Evolutionary conservation across 2,329 filamentous ascomycete genomes (phyloP).

Genomic region (Nothophaeocryptopus gaeumannii): DNA sequence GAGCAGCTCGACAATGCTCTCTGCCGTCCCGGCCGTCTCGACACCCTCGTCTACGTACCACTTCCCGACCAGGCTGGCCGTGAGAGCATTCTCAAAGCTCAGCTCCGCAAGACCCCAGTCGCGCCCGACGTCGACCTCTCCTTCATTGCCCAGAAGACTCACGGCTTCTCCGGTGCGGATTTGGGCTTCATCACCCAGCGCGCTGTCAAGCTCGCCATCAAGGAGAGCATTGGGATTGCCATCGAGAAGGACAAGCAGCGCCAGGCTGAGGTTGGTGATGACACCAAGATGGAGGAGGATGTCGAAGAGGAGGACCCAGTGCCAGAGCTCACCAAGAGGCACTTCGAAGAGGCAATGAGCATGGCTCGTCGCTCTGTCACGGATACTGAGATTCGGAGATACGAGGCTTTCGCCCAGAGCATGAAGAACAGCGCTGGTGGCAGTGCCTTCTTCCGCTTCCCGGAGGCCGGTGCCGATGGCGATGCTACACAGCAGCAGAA

Average conservation of each 20-base stretch:
- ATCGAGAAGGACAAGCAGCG: slow-evolving; percentile 89
- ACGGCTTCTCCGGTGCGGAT: slow-evolving; percentile 99
- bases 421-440: slow-evolving; percentile 98
- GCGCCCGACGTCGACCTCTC: slow-evolving; percentile 80
- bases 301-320: slow-evolving; percentile 82
- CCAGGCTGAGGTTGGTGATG: slow-evolving; percentile 67
- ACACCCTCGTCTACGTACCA: slow-evolving; percentile 97
- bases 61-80: slow-evolving; percentile 89
- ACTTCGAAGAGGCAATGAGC: slow-evolving; percentile 99
- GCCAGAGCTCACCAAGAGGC: slow-evolving; percentile 88
- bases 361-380: slow-evolving; percentile 89
- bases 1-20: slow-evolving; percentile 98
- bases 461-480: slow-evolving; percentile 54
- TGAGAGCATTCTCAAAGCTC: slow-evolving; percentile 84
- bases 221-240: slow-evolving; percentile 84
- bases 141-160: slow-evolving; percentile 93
- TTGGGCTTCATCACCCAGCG: slow-evolving; percentile 98
- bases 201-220: slow-evolving; percentile 98
- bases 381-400: slow-evolving; percentile 95
- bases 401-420: slow-evolving; percentile 97
- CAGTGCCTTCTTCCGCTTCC: slow-evolving; percentile 94
- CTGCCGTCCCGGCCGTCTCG: slow-evolving; percentile 96
- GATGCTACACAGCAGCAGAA: slow-evolving; percentile 35
- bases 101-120: slow-evolving; percentile 97
- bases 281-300: slow-evolving; percentile 76